Base-by-base conservation (phyloP, 345 rosid species). In the Noccaea bulbosa region DNA sequence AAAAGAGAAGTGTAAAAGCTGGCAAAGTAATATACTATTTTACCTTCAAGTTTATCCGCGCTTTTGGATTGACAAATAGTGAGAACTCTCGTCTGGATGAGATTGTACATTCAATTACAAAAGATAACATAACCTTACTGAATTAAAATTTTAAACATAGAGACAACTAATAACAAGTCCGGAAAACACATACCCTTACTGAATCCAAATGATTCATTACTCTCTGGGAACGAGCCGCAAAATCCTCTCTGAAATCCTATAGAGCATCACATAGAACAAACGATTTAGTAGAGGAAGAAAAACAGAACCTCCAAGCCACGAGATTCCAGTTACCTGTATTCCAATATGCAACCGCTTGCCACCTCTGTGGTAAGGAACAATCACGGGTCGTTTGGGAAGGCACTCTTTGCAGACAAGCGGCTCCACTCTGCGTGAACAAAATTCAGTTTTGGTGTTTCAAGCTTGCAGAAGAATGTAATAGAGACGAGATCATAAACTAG, bases 301-400 rank as follows among this genome's bases (percentile, higher is more conserved):
- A 47, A 35, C 30, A 39, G 11, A 63, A 64, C 34, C 47, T 16
- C 45, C 27, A 52, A 61, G 44, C 35, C 16, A 44, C 14, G 27
- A 52, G 33, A 61, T 37, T 68, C 11, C 1, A n/a, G 24, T 44
- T 77, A 94, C 99, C 85, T 88, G 97, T 54, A 89, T 82, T 43
- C 98, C 98, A 73, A 92, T 91, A 62, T 94, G 99, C 89, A 94
- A 70, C 83, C 98, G 83, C 83, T 80, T 91, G 65, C 99, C 99
- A 61, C 99, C 99, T 84, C 74, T 89, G 81, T 94, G 97, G 73
- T 94, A 94, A 72, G 99, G 99, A 70, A 94, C 64, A 74, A 89
- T 81, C 67, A 89, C 92, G 4, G 99, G 99, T 66, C 97, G 89
- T 65, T 75, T 83, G 56, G 51, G 41, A 55, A 83, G 48, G 74